Evolutionary conservation across 176 grass and related monocot species (phyloP).

Genomic region (Areca catechu): DNA sequence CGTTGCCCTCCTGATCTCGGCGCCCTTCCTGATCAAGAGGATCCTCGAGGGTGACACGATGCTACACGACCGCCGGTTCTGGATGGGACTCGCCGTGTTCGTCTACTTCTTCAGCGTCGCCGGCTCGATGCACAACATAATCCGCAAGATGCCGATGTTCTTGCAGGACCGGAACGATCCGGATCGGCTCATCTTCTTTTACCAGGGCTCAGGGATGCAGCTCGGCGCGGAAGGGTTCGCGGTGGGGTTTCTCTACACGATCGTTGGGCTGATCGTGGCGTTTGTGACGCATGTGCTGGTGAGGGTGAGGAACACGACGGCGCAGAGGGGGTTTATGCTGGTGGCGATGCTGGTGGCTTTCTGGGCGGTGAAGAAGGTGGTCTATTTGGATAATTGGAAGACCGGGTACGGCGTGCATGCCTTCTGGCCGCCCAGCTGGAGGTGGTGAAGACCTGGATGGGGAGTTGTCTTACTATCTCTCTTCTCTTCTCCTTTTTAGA

Average conservation of each 20-base stretch:
- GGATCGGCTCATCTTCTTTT: constrained; percentile 83
- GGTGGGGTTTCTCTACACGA: constrained; percentile 68
- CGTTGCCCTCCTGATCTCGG: constrained; percentile 39
- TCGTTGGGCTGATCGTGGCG: constrained; percentile 73
- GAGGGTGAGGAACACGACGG: constrained; percentile 35
- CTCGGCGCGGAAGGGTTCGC: constrained; percentile 80
- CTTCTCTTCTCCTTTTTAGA: too few species aligned
- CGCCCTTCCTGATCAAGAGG: constrained; percentile 67
- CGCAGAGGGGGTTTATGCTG: constrained; percentile 62
- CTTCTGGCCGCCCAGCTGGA: constrained; percentile 92
- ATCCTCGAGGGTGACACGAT: constrained; percentile 65
- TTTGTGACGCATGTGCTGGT: constrained; percentile 62
- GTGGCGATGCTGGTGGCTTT: constrained; percentile 47
- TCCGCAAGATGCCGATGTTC: constrained; percentile 77
- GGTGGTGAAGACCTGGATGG: constrained; percentile 9
- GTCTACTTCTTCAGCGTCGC: constrained; percentile 93
- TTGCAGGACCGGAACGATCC: constrained; percentile 57
- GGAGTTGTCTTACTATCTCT: background rate
- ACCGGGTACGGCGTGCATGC: constrained; percentile 89
- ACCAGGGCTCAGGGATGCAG: constrained; percentile 91
- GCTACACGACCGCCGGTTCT: constrained; percentile 58
- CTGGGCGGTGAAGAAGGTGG: constrained; percentile 86
- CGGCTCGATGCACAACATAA: constrained; percentile 87
- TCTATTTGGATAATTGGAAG: constrained; percentile 97
- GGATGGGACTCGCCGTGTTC: constrained; percentile 69